Evolutionary conservation across 345 rosid species (phyloP).

Genomic region (Gossypium sturtianum): DNA sequence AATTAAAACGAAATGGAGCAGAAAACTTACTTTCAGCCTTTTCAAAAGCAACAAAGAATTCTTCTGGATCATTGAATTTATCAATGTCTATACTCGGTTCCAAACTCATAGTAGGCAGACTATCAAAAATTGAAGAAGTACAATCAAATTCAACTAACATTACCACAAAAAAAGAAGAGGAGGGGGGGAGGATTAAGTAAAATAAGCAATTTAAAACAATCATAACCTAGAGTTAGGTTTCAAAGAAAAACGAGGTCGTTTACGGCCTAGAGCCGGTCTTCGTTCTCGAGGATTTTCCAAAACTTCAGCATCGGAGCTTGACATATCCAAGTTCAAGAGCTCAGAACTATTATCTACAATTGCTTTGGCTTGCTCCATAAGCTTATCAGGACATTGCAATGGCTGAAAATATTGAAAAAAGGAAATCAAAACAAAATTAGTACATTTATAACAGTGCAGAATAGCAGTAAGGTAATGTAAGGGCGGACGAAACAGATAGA

Average conservation of each 20-base stretch:
- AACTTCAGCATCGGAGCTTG: conserved; percentile 14
- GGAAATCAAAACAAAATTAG: not conserved
- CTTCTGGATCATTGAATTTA: conserved; percentile 56
- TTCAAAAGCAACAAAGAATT: conserved; percentile 63
- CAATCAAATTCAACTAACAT: conserved; percentile 8
- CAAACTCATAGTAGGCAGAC: conserved; percentile 40
- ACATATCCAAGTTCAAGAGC: conserved; percentile 19
- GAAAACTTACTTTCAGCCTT: conserved; percentile 50
- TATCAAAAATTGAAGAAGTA: conserved; percentile 28
- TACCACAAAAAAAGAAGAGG: not conserved
- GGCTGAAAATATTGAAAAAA: conserved; percentile 33
- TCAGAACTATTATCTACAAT: conserved; percentile 30
- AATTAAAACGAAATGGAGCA: conserved; percentile 2
- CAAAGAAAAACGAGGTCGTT: conserved; percentile 65
- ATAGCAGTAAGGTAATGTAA: not conserved
- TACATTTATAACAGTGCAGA: not conserved
- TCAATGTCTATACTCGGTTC: conserved; percentile 54
- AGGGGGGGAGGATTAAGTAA: not conserved
- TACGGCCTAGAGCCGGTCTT: conserved; percentile 64
- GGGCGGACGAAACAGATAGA: not conserved
- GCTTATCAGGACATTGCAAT: conserved; percentile 35
- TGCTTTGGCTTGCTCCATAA: conserved; percentile 51
- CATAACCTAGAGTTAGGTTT: conserved; percentile 51
- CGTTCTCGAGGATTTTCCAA: conserved; percentile 42
- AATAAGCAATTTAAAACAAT: conserved; percentile 3